Base-by-base conservation (phyloP, 2,329 filamentous ascomycete genomes). In the Xenosphaeropsis pyriputrescens region DNA sequence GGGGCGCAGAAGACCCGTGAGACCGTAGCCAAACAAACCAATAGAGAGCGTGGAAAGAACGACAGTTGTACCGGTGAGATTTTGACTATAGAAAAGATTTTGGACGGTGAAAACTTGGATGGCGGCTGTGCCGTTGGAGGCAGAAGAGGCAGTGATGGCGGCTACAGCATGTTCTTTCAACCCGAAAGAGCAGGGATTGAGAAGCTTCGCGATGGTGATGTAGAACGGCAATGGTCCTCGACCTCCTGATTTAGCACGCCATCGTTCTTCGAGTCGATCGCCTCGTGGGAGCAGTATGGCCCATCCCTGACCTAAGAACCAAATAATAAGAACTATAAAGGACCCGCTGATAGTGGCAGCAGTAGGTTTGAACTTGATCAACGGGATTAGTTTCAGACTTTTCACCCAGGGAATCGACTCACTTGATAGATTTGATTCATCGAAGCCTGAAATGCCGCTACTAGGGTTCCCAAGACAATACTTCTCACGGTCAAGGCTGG, bases 161-260 rank as follows among this genome's bases (percentile, higher is more conserved):
- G 63, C 66, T 2, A 73, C 60, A 0, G 67, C 57, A 29, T 75
- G 70, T 46, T 75, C 22, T 71, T 44, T 75, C 75, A 22, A 16
- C 4, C 33, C 18, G 14, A 18, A 32, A 6, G 31, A 7, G 6
- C 5, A 9, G 8, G 22, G 22, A 26, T 26, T 26, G 22, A 32
- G 5, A 3, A 18, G 6, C 14, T 32, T 32, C 6, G 14, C 14
- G 11, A 32, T 26, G 8, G 22, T 26, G 22, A 26, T 26, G 8
- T 26, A 26, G 8, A 26, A 26, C 3, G 22, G 22, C 3, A 26
- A 11, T 26, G 22, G 12, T 3, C 22, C 22, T 26, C 12, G 22
- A 26, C 5, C 22, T 26, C 22, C 22, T 26, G 22, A 26, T 9
- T 26, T 26, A 11, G 22, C 22, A 26, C 22, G 33, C 33, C 33